Percentiles rank a stretch among this genome's conserved stretches.
These are phyloP conservation scores for Talaromyces sp. DNA, from an alignment of 2,329 filamentous ascomycete genomes.

Conservation along the genomic window DNA sequence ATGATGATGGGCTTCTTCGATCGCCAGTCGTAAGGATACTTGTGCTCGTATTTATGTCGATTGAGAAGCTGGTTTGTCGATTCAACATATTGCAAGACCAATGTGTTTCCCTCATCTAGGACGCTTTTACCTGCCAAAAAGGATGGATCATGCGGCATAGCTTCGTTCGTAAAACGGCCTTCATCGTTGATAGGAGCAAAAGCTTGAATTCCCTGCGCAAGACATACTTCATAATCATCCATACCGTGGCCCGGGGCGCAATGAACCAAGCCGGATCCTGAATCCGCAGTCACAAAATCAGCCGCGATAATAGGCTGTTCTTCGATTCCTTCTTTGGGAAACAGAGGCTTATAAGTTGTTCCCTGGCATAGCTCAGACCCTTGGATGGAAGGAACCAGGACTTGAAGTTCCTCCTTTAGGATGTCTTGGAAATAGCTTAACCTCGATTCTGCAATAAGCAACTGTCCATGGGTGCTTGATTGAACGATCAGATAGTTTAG, in stretches of 20 bases:
- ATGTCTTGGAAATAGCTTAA: constrained; percentile 57
- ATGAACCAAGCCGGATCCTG: constrained; percentile 95
- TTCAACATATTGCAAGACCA: constrained; percentile 68
- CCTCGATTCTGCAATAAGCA: constrained; percentile 71
- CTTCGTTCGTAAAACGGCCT: constrained; percentile 76
- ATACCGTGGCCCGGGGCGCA: constrained; percentile 92
- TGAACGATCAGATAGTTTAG: constrained; percentile 71
- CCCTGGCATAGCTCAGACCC: constrained; percentile 64
- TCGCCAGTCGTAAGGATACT: constrained; percentile 97
- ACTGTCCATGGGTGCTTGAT: constrained; percentile 55
- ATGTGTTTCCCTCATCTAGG: constrained; percentile 65
- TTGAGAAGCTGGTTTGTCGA: constrained; percentile 62
- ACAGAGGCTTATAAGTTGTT: constrained; percentile 67
- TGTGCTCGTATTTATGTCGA: constrained; percentile 74
- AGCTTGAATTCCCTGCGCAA: constrained; percentile 66
- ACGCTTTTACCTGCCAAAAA: constrained; percentile 71
- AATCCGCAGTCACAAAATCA: constrained; percentile 82
- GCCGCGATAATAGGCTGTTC: constrained; percentile 74
- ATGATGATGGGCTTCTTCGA: constrained; percentile 91
- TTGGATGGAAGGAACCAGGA: constrained; percentile 57
- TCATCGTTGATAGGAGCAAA: constrained; percentile 81
- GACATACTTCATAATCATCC: constrained; percentile 88
- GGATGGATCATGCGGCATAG: constrained; percentile 68
- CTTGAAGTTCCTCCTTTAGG: constrained; percentile 50
- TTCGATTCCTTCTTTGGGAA: constrained; percentile 59